These are phyloP conservation scores for Solanum microdontum DNA, from an alignment of 257 asterid genomes.

Conservation along the genomic window DNA sequence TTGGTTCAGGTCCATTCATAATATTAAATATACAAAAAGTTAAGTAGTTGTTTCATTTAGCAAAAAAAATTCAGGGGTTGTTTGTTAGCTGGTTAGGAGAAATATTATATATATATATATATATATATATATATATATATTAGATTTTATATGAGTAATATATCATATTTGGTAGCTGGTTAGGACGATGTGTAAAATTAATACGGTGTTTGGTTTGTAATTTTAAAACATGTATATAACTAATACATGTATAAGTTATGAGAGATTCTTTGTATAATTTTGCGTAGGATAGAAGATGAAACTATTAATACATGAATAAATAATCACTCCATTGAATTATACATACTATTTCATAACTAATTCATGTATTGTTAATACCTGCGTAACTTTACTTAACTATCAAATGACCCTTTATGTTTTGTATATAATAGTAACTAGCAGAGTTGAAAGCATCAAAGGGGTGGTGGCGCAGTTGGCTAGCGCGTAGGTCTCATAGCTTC, in stretches of 20 bases:
- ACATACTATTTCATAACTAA: not conserved
- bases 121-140: no score
- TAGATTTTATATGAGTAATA: no score
- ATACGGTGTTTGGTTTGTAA: no score
- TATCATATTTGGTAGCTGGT: not conserved
- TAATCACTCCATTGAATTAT: no score
- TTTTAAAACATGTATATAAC: no score
- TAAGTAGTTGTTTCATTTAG: not conserved
- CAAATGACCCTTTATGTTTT: no score
- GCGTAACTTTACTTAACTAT: not conserved
- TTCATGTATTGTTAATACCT: not conserved
- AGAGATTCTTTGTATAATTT: no score
- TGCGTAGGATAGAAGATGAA: not conserved
- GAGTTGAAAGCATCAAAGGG: slow-evolving; percentile 3
- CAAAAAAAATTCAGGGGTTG: not conserved
- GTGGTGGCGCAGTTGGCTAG: slow-evolving; percentile 99
- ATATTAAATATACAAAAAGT: no score
- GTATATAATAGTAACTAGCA: accelerated
- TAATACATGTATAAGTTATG: no score
- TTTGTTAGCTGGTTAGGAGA: not conserved
- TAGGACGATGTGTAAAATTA: no score
- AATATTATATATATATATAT: no score
- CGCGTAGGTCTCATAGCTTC: slow-evolving; percentile 98
- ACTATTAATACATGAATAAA: no score
- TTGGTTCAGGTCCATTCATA: not conserved